Evolutionary conservation across 768 basidiomycete species (phyloP), one percentile per base, ranked within the genome.

Genomic region (Mrakia frigida): DNA sequence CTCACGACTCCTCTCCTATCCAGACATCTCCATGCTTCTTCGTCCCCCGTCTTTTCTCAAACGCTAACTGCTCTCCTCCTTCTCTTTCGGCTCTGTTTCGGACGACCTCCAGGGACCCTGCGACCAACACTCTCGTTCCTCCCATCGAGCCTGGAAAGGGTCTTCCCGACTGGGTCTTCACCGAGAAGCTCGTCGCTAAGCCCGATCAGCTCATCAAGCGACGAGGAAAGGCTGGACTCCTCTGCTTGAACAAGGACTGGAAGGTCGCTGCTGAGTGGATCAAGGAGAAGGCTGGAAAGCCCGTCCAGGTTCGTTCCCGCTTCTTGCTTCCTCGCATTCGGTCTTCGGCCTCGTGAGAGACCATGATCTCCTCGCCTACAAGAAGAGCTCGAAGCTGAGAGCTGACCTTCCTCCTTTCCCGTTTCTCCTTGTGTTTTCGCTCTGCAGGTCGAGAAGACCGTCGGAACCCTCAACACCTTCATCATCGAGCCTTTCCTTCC

Each of bases 201-300:
- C 94, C 94, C 35, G 94, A 96, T 86, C 94, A 97, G 86, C 91
- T 98, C 85, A 98, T 98, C 89, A 99, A 98, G 87, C 92, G 97
- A 79, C 92, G 97, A 78, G 97, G 97, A 82, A 99, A 99, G 88
- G 94, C 94, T 31, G 97, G 97, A 79, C 88, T 99, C 21, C 89
- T 99, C 79, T 90, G 90, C 50, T 88, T 99, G 80, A 98, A 98
- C 90, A 95, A 95, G 86, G 86, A 87, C 33, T 97, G 92, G 92
- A 87, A 90, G 52, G 92, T 91, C 81, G 92, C 92, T 31, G 92
- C 88, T 82, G 84, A 87, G 70, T 98, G 97, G 95, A 92, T 98
- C 82, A 82, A 87, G 73, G 89, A 90, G 79, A 88, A 91, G 50
- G 95, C 96, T 43, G 95, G 96, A 77, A 97, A 97, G 84, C 91